Base-by-base conservation (phyloP, 2,329 filamentous ascomycete species). In the Huntiella savannae region DNA sequence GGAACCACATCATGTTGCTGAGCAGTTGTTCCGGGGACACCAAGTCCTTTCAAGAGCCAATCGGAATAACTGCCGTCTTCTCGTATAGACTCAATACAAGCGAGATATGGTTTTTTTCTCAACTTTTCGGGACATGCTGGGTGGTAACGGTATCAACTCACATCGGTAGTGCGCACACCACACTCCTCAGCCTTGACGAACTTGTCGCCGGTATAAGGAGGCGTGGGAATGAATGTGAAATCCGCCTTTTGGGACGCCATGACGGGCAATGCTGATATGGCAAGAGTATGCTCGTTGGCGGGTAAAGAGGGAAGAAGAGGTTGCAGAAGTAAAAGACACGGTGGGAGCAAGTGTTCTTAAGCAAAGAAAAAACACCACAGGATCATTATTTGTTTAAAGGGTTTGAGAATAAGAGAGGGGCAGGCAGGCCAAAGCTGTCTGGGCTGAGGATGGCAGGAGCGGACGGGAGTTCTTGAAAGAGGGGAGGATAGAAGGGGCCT, bases 111-210 rank as follows among this genome's bases (percentile, higher is more conserved):
- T 19, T 19, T 19, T 19, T 19, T 19, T 19, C 4, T 19, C 17
- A 19, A 19, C 4, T 19, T 19, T 19, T 19, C 17, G 5, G 17
- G 17, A 19, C 17, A 19, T 19, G 17, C 4, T 5, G 17, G 17
- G 17, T 19, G 17, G 17, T 2, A 19, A 19, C 17, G 11, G 16
- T 36, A 15, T 36, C 22, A 51, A 48, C 75, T 55, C 43, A 65
- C 63, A 54, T 57, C 58, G 47, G 64, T 67, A 46, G 58, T 59
- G 49, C 58, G 57, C 51, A 66, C 62, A 51, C 64, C 63, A 53
- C 62, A 64, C 55, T 85, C 81, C 62, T 83, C 76, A 54, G 72
- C 71, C 42, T 73, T 78, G 49, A 80, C 79, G 58, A 79, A 84
- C 54, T 78, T 77, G 55, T 79, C 59, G 49, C 53, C 57, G 55